Base-by-base conservation (phyloP, 805 yeast species). In the Ogataea corticis region DNA sequence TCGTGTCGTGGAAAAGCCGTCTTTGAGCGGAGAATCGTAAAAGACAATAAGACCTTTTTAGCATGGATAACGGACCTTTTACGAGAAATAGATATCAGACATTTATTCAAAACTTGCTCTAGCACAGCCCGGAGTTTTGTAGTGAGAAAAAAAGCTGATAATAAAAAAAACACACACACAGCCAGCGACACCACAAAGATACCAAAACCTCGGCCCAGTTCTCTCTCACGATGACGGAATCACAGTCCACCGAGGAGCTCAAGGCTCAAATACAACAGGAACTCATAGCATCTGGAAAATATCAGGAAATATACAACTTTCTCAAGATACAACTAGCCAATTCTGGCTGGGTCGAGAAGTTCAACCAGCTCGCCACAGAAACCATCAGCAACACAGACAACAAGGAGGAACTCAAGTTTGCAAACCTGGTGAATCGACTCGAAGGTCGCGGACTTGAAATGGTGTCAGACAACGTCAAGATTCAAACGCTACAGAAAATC, bases 271-370 rank as follows among this genome's bases (percentile, higher is more conserved):
- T 88, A 36, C 88, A 85, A 55, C 79, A 79, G 46, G 82, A 81
- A 56, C 73, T 89, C 31, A 80, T 88, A 3, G 76, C 82, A 25
- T 77, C 88, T 23, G 97, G 96, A 0, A 86, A 84, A 65, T 89
- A 89, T 64, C 92, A 86, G 49, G 73, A 76, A 73, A 84, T 88
- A 44, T 82, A 85, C 40, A 76, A 77, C 41, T 71, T 75, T 38
- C 67, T 91, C 47, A 80, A 80, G 54, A 73, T 82, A 44, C 79
- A 78, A 57, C 73, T 91, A 10, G 75, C 81, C 42, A 85, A 86
- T 58, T 75, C 84, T 1, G 97, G 97, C 5, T 91, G 97, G 97
- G 80, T 79, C 49, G 96, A 88, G 55, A 75, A 83, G 44, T 82
- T 91, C 21, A 73, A 79, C 37, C 76, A 74, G 32, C 54, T 85